These are phyloP conservation scores for Plasmopara viticola DNA, from an alignment of 352 stramenopile species.

Conservation along the genomic window DNA sequence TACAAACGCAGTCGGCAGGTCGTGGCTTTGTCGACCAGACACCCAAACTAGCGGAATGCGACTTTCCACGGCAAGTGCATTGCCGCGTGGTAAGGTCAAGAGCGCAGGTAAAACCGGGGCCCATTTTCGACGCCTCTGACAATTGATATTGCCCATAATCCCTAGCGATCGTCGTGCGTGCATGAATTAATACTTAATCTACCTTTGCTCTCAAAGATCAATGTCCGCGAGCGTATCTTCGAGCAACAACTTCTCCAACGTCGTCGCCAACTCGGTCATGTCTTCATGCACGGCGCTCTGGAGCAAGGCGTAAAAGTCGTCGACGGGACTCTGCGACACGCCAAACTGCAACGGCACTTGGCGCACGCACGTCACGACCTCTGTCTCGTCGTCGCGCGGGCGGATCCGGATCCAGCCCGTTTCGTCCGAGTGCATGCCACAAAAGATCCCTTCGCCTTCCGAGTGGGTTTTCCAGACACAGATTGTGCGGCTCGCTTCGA, in stretches of 20 bases:
- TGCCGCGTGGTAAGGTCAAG: no score
- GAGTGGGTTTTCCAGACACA: constrained; percentile 40
- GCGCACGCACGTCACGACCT: constrained; percentile 5
- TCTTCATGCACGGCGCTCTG: constrained; percentile 8
- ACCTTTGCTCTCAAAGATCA: no score
- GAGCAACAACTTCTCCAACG: constrained; percentile 2
- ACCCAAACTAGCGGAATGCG: no score
- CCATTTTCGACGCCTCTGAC: no score
- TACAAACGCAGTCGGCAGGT: no score
- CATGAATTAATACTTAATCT: no score
- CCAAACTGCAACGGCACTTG: constrained; percentile 10
- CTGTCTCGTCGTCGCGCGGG: constrained; percentile 5
- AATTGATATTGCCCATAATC: no score
- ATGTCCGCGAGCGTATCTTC: constrained; percentile 5
- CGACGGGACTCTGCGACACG: constrained; percentile 1
- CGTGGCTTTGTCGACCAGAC: no score
- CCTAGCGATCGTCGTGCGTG: no score
- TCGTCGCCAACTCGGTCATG: neutral
- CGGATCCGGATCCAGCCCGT: constrained; percentile 33
- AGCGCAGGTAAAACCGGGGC: no score
- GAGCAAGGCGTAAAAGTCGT: constrained; percentile 8
- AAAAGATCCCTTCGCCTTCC: constrained; percentile 27
- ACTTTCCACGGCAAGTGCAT: no score
- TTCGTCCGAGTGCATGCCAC: constrained; percentile 39
- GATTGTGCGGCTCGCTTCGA: constrained; percentile 31